Evolutionary conservation across 768 basidiomycete species (phyloP).

Genomic region (Cyathus striatus): DNA sequence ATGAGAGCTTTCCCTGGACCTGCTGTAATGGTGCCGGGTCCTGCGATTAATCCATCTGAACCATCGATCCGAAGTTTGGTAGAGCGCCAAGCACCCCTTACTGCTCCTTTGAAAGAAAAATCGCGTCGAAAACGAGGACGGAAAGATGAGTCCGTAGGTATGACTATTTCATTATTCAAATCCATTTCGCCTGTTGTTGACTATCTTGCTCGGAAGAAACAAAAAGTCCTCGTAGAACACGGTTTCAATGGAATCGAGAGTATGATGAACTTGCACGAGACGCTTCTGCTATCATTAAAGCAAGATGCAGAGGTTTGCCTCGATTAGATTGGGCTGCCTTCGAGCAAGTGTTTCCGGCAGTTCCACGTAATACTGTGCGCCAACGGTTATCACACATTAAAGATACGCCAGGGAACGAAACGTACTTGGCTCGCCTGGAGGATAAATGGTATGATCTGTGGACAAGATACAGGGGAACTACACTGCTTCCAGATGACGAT

Average conservation of each 20-base stretch:
- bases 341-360: conserved; percentile 74
- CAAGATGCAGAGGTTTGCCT: conserved; percentile 59
- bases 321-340: conserved; percentile 70
- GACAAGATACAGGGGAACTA: conserved; percentile 63
- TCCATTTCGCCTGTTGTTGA: conserved; percentile 1
- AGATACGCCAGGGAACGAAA: conserved; percentile 59
- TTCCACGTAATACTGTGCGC: conserved; percentile 69
- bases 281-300: conserved; percentile 74
- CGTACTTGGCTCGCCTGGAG: conserved; percentile 76
- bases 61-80: conserved; percentile 19
- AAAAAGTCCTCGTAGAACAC: conserved; percentile 42
- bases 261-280: conserved; percentile 89
- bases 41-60: conserved; percentile 8
- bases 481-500: conserved; percentile 66
- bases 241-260: conserved; percentile 81
- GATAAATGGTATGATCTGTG: conserved; percentile 80
- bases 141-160: conserved; percentile 24
- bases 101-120: conserved; percentile 16
- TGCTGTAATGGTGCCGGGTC: conserved; percentile 22
- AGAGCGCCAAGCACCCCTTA: conserved; percentile 20
- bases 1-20: conserved; percentile 1
- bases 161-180: neutral
- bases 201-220: conserved; percentile 11
- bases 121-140: conserved; percentile 27
- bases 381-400: conserved; percentile 59